Conservation (phyloP, 768 basidiomycete species). For the Cyathus striatus region DNA sequence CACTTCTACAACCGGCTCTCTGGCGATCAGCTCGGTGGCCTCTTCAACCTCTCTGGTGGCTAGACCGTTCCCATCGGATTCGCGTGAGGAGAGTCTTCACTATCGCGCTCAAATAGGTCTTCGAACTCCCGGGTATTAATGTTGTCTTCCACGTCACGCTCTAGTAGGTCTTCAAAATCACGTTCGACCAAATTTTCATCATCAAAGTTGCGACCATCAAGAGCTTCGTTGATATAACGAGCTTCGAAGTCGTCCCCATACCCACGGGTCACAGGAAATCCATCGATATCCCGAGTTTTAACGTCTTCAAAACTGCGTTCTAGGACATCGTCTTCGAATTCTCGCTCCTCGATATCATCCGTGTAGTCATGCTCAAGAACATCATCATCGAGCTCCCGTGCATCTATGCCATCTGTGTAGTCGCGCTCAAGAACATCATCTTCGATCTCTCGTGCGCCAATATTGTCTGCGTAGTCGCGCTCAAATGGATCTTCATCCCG, state of each 20-base stretch:
- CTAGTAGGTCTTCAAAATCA: too few species aligned
- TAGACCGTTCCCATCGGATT: too few species aligned
- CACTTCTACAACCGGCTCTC: too few species aligned
- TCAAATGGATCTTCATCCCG: slow-evolving; percentile 11
- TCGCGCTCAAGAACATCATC: neutral
- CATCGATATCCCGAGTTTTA: slow-evolving; percentile 4
- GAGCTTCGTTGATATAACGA: neutral
- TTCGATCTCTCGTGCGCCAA: neutral
- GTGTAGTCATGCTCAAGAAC: slow-evolving; percentile 2
- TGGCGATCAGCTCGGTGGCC: too few species aligned
- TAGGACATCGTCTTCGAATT: neutral
- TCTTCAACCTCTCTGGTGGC: too few species aligned
- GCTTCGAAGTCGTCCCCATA: neutral
- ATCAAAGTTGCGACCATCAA: slow-evolving; percentile 2
- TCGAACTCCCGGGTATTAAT: too few species aligned
- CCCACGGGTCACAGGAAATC: neutral
- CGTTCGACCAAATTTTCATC: neutral
- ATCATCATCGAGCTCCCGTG: neutral
- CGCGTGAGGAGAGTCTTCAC: too few species aligned
- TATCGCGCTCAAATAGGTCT: too few species aligned
- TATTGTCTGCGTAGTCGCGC: slow-evolving; percentile 2
- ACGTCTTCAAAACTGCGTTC: slow-evolving; percentile 9
- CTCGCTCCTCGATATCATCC: neutral
- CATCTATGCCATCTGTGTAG: neutral
- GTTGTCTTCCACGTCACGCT: too few species aligned